Evolutionary conservation across 805 yeast genomes (phyloP), one percentile per base, ranked within the genome.

Genomic region (Teunomyces gatunensis): DNA sequence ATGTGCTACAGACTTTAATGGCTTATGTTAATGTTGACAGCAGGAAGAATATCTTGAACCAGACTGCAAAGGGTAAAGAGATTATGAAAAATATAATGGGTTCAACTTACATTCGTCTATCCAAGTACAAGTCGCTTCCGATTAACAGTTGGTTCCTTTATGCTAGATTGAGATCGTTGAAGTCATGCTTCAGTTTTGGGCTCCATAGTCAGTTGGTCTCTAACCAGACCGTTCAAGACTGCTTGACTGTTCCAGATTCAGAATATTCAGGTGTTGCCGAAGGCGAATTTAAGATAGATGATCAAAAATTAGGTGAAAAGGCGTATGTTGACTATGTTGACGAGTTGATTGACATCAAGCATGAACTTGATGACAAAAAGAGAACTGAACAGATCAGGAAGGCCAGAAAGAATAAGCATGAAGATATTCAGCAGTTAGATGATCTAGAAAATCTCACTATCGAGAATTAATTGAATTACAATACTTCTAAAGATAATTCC

Each of bases 181-280:
- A 75, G 49, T 80, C 80, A 73, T 62, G 78, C 23, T 78, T 77
- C 56, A 75, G 80, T 36, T 72, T 75, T 45, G 81, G 81, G 11
- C 68, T 80, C 12, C 81, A 77, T 51, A 64, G 63, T 48, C 83
- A 80, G 55, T 65, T 78, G 28, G 69, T 74, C 6, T 58, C 66
- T 5, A 74, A 71, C 51, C 60, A 60, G 1, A 55, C 55, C 9
- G 58, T 75, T 15, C 56, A 66, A 39, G 71, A 65, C 36, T 58
- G 71, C n/a, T 61, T 73, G 53, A 64, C 55, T 43, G 73, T 66
- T 45, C 71, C 74, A 6, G 55, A 46, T 3, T 6, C 23, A 4
- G 52, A 48, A 18, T 52, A 44, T 37, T 37, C 39, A 33, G 33
- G 35, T 5, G n/a, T 21, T 13, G 20, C 37, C 25, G 33, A 23